Conservation (phyloP, 2,329 filamentous ascomycete genomes). For the Sporothrix dimorphospora region DNA sequence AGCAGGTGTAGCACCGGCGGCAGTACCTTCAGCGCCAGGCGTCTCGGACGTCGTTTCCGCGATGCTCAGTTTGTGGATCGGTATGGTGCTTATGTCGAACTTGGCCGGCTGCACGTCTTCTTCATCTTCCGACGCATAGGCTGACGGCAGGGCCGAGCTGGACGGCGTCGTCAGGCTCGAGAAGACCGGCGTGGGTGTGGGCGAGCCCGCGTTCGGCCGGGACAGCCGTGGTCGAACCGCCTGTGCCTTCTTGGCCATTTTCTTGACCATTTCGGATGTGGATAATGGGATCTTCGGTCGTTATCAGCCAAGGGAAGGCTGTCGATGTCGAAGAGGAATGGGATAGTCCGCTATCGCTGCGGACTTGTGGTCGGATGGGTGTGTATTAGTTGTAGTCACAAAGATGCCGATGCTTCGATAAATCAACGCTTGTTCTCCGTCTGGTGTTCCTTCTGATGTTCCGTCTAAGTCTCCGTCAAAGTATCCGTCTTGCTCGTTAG, state of each 20-base stretch:
- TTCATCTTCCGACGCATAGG: constrained; percentile 46
- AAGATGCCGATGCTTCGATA: background rate
- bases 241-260: constrained; percentile 20
- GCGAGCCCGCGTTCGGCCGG: constrained; percentile 37
- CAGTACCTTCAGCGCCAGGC: background rate
- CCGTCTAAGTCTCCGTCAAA: background rate
- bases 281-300: background rate
- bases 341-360: background rate
- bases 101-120: constrained; percentile 44
- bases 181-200: constrained; percentile 40
- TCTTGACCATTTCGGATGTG: constrained; percentile 25
- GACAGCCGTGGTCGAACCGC: constrained; percentile 39
- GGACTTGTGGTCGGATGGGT: background rate
- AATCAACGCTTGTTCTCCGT: background rate
- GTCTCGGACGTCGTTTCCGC: constrained; percentile 38
- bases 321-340: background rate
- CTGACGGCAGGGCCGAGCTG: constrained; percentile 45
- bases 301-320: background rate
- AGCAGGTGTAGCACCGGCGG: background rate
- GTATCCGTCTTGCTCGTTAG: background rate
- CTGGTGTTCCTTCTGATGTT: background rate
- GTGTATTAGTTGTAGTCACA: background rate
- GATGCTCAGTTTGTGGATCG: constrained; percentile 51
- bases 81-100: constrained; percentile 36
- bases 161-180: constrained; percentile 44